Percentiles rank a stretch among this genome's conserved stretches.
Conservation (phyloP, 345 rosid species). For the Cardamine chenopodiifolia region DNA sequence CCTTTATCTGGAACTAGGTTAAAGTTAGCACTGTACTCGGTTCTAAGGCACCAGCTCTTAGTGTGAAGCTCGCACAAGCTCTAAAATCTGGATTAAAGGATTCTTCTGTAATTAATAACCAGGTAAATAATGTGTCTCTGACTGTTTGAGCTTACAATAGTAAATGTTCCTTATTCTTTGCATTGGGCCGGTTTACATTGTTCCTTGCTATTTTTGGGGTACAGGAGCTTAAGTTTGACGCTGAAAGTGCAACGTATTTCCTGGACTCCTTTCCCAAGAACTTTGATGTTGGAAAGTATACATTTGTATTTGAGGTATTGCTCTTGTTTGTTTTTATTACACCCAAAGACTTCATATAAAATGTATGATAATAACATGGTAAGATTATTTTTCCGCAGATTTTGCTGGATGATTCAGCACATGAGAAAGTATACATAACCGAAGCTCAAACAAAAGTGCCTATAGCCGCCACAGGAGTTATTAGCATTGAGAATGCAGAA, state of each 20-base stretch:
- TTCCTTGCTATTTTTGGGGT: conserved; percentile 29
- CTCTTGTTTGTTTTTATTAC: conserved; percentile 14
- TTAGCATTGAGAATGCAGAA: conserved; percentile 70
- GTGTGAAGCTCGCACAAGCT: conserved; percentile 68
- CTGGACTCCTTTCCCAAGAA: conserved; percentile 60
- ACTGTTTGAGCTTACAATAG: conserved; percentile 3
- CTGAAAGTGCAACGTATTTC: conserved; percentile 48
- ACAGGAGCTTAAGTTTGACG: conserved; percentile 82
- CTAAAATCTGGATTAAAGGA: conserved; percentile 54
- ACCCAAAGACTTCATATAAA: conserved; percentile 16
- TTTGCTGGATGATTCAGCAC: conserved; percentile 63
- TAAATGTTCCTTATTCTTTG: conserved; percentile 13
- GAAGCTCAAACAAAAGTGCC: conserved; percentile 68
- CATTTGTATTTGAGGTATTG: conserved; percentile 83
- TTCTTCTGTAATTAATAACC: conserved; percentile 61
- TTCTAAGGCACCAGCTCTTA: conserved; percentile 78
- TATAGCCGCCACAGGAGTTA: conserved; percentile 61
- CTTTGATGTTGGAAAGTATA: conserved; percentile 81
- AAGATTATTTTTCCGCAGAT: conserved; percentile 47
- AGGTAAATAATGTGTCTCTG: conserved; percentile 51
- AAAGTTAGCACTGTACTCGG: conserved; percentile 84
- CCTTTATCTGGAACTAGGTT: conserved; percentile 54
- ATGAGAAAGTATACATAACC: conserved; percentile 56
- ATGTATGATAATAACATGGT: conserved; percentile 13
- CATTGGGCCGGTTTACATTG: conserved; percentile 2